Conservation (phyloP, 2,329 filamentous ascomycete genomes). For the Dactylellina haptotyla region DNA sequence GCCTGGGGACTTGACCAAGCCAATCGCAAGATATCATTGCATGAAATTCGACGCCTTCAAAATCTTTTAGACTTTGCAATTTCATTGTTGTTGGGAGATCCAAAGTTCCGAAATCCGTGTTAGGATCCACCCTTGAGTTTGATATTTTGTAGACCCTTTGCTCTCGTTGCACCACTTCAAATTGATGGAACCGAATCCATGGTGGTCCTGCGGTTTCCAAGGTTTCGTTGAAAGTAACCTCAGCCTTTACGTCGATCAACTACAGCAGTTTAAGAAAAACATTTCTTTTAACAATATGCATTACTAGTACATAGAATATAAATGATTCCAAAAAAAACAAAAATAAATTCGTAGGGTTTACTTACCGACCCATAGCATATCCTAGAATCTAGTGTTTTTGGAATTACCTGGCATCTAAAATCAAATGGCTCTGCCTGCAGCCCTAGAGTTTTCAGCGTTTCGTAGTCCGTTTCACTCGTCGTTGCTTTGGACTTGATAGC, state of each 20-base stretch:
- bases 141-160: not conserved
- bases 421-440: too few relatives aligned
- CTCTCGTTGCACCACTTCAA: not conserved
- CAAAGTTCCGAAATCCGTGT: not conserved
- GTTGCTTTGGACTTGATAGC: too few relatives aligned
- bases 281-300: too few relatives aligned
- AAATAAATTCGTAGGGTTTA: too few relatives aligned
- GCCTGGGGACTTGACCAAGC: not conserved
- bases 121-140: not conserved
- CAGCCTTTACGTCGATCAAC: conserved; percentile 4
- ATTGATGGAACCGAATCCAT: not conserved
- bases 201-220: not conserved
- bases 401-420: too few relatives aligned
- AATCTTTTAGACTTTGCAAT: not conserved
- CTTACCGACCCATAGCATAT: too few relatives aligned
- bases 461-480: too few relatives aligned
- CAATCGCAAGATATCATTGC: not conserved
- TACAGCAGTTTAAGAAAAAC: too few relatives aligned
- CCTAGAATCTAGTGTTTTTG: too few relatives aligned
- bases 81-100: not conserved
- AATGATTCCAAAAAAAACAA: too few relatives aligned
- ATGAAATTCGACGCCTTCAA: not conserved
- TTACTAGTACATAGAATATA: too few relatives aligned
- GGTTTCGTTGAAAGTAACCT: not conserved
- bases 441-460: too few relatives aligned